Percentiles rank a stretch among this genome's conserved stretches.
phyloP scores from a whole-genome alignment of 495 filamentous ascomycete species.

The Lasiosphaeris hirsuta region DNA sequence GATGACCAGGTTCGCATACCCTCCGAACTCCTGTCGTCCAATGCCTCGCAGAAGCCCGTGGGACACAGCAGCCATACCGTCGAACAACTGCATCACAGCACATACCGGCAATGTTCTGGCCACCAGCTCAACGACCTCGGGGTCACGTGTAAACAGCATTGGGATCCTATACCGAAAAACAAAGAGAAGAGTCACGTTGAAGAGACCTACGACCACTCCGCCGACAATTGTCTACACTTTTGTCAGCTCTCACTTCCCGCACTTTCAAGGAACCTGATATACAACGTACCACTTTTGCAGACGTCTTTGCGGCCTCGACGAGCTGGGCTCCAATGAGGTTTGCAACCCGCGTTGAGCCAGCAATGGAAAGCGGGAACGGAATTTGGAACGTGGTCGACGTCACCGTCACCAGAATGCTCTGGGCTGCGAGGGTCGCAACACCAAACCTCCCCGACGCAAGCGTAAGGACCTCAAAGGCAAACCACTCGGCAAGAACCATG shows the following conservation, averaged over 20 bases:
- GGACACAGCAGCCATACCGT: conserved; percentile 70
- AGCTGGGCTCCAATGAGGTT: conserved; percentile 68
- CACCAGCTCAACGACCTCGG: conserved; percentile 73
- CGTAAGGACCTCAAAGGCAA: conserved; percentile 80
- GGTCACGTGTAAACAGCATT: conserved; percentile 73
- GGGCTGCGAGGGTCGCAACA: conserved; percentile 62
- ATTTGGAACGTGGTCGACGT: conserved; percentile 57
- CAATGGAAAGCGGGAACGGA: conserved; percentile 60
- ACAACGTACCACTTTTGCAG: conserved; percentile 60
- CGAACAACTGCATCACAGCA: conserved; percentile 85
- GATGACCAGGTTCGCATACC: conserved; percentile 76
- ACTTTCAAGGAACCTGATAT: not conserved
- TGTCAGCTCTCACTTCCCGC: conserved; percentile 7
- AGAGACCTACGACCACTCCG: conserved; percentile 64
- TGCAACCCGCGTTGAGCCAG: conserved; percentile 60
- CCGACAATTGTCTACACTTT: conserved; percentile 50
- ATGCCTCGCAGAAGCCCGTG: conserved; percentile 82
- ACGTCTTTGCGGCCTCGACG: conserved; percentile 64
- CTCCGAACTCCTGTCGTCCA: conserved; percentile 81
- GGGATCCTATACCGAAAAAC: conserved; percentile 65
- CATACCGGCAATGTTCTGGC: conserved; percentile 70
- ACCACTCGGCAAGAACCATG: conserved; percentile 89
- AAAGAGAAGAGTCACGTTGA: conserved; percentile 69
- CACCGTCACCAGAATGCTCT: conserved; percentile 55
- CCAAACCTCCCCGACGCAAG: conserved; percentile 68